phyloP scores from a whole-genome alignment of 345 rosid species.

The Gynandropsis gynandra region DNA sequence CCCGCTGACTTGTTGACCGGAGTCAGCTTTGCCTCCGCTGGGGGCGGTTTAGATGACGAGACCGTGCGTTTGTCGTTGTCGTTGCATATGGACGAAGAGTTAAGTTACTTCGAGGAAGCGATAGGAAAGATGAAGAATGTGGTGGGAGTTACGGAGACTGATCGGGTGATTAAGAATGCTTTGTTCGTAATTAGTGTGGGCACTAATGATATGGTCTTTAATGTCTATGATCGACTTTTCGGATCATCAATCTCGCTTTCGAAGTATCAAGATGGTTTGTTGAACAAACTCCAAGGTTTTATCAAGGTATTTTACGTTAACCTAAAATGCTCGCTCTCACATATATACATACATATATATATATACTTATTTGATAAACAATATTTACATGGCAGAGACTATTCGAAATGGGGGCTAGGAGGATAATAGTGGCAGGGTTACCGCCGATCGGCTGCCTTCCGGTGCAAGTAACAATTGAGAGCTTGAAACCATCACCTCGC shows the following conservation, averaged over 20 bases:
- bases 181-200: conserved; percentile 28
- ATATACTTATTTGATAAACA: too few species aligned
- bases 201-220: conserved; percentile 27
- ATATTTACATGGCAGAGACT: conserved; percentile 23
- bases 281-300: not conserved
- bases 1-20: conserved; percentile 27
- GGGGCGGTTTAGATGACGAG: conserved; percentile 27
- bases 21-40: conserved; percentile 36
- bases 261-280: conserved; percentile 25
- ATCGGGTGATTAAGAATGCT: conserved; percentile 24
- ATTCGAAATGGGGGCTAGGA: conserved; percentile 26
- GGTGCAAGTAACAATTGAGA: conserved; percentile 21
- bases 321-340: too few species aligned
- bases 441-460: conserved; percentile 38
- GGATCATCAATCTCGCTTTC: conserved; percentile 14
- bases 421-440: conserved; percentile 26
- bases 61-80: conserved; percentile 12
- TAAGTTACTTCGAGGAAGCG: conserved; percentile 25
- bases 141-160: conserved; percentile 25
- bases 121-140: conserved; percentile 19
- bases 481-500: not conserved
- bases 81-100: conserved; percentile 20
- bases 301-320: not conserved
- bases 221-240: conserved; percentile 20
- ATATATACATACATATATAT: too few species aligned